Conservation (phyloP, 148 eudicot species). For the Simmondsia chinensis region DNA sequence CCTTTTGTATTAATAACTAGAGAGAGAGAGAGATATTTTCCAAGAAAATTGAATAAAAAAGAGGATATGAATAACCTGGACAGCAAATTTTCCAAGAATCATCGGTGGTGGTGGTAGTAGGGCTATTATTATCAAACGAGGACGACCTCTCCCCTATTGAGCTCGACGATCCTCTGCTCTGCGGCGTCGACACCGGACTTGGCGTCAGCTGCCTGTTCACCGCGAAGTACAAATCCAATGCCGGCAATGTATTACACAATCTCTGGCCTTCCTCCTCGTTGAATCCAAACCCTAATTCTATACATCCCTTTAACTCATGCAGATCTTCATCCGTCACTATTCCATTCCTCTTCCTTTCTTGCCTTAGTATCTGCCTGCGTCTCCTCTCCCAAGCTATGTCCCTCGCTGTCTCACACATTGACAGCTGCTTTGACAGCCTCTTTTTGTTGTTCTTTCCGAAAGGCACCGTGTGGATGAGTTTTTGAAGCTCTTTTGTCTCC, state of each 20-base stretch:
- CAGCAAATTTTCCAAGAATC: constrained; percentile 56
- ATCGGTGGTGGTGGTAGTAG: too few relatives aligned
- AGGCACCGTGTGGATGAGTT: constrained; percentile 29
- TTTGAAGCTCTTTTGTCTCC: constrained; percentile 28
- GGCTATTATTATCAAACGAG: constrained; percentile 27
- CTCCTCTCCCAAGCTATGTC: constrained; percentile 52
- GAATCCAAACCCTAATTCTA: constrained; percentile 87
- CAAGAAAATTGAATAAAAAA: background rate
- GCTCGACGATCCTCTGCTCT: constrained; percentile 15
- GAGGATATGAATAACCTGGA: constrained; percentile 28
- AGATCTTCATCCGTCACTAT: constrained; percentile 57
- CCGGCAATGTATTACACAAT: constrained; percentile 62
- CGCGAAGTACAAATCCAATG: constrained; percentile 72
- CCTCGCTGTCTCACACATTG: constrained; percentile 33
- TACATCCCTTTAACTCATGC: constrained; percentile 62
- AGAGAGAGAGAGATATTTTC: background rate
- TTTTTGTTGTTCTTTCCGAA: constrained; percentile 19
- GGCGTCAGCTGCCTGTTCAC: constrained; percentile 47
- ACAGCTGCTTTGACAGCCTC: constrained; percentile 41
- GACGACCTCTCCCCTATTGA: constrained; percentile 26
- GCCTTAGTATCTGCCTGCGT: constrained; percentile 27
- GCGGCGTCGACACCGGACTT: constrained; percentile 54
- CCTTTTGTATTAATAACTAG: too few relatives aligned
- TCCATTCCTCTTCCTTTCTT: constrained; percentile 22
- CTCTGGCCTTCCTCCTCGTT: constrained; percentile 47